Evolutionary conservation across 371 early-diverging fungal genomes (phyloP), one percentile per base, ranked within the genome.

Genomic region (Funneliformis caledonium): DNA sequence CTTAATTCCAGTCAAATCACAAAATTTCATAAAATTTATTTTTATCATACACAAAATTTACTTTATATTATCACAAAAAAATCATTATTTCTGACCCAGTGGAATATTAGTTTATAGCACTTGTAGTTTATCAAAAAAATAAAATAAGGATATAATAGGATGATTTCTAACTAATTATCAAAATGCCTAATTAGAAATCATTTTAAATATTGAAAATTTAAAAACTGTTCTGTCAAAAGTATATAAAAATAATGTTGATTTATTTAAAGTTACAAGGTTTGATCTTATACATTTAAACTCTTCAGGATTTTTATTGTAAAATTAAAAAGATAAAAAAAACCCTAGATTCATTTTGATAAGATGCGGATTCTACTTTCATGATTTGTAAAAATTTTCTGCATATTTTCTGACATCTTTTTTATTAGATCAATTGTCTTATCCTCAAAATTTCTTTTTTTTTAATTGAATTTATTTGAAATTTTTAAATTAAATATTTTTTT

Each of bases 91-190:
- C n/a, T n/a, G n/a, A 65, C 86, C 88, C 0, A 91, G 90, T 37
- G 96, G 96, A 0, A 83, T 92, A 2, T 84, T 96, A 85, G 92
- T 96, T 4, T 97, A 96, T 85, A 93, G 93, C 83, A 96, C 95
- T 0, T 95, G 96, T 83, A 92, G 91, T 7, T 83, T 96, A 61
- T 89, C 95, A 0, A 81, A 87, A 4, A 84, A 86, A 47, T 96
- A 96, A 82, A 96, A 96, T 82, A 96, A 96, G 83, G 91, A 88
- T 12, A 92, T 95, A 33, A 87, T 96, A 2, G 88, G 83, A 9
- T 92, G 93, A 89, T 95, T 96, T 77, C 81, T 97, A 48, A 37
- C 22, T 76, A 42, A 76, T 61, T 31, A 70, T 22, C 10, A 14
- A 16, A 45, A 76, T 69, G 65, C 81, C 14, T 37, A 42, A 61